phyloP scores from a whole-genome alignment of 306 rosid genomes.

The Castanea crenata region DNA sequence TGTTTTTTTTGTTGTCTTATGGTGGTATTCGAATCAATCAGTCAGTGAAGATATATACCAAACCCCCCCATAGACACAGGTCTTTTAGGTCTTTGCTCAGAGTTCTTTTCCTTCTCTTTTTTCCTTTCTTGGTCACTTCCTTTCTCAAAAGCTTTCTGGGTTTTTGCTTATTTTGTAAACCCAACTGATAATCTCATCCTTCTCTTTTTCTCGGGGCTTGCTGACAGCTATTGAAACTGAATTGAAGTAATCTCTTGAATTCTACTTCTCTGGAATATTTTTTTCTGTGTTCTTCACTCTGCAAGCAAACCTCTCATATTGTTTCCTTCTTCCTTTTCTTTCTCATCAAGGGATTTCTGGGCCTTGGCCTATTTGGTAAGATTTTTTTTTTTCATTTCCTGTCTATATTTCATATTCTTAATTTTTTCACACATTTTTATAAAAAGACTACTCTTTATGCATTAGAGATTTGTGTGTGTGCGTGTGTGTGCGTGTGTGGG shows the following conservation, averaged over 20 bases:
- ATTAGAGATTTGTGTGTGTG: not conserved
- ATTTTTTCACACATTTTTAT: not conserved
- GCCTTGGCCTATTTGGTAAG: constrained; percentile 18
- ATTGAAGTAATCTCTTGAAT: not conserved
- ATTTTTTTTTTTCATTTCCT: constrained; percentile 10
- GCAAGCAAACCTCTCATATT: not conserved
- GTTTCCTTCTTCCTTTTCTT: not conserved
- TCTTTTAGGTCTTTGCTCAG: not conserved
- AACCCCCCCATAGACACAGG: not conserved
- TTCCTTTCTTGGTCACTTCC: not conserved
- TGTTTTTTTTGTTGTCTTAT: not conserved
- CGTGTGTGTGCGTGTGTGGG: not conserved
- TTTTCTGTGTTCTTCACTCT: not conserved
- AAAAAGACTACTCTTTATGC: not conserved
- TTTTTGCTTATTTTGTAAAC: not conserved
- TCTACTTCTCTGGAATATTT: not conserved
- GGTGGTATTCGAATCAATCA: constrained; percentile 2
- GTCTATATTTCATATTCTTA: not conserved
- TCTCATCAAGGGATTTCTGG: constrained; percentile 14
- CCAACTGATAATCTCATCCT: not conserved
- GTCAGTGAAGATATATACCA: not conserved
- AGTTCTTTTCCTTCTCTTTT: not conserved
- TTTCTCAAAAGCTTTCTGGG: constrained; percentile 1
- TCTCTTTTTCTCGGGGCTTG: not conserved
- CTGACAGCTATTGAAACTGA: not conserved